Evolutionary conservation across 129 eudicot genomes (phyloP), one percentile per base, ranked within the genome.

Genomic region (Pulicaria dysenterica): DNA sequence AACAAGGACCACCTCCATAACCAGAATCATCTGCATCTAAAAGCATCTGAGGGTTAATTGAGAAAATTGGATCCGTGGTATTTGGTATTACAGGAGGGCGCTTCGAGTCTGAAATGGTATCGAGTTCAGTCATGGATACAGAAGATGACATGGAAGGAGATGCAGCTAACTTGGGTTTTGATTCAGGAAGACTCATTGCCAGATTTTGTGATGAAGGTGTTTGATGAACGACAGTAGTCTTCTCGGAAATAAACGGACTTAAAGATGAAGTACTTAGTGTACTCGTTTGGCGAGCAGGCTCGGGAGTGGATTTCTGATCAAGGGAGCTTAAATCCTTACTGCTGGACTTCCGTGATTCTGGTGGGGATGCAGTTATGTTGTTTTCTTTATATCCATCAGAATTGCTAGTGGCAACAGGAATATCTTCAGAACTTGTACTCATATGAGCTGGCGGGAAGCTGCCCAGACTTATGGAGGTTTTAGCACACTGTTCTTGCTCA

Each of bases 1-100:
- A 86, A 75, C 99, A 95, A 5, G 97, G 97, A 39, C 99, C 99
- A 39, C 97, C 97, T n/a, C 99, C 97, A 68, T 91, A 95, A 37
- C 99, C 97, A 70, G 89, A 84, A 81, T 95, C 96, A 73, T 95
- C 96, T 69, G 88, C 80, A 53, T 90, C 88, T 51, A 95, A 89
- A 60, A 95, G 86, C 62, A 95, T 83, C 66, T 74, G 67, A 2
- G 94, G 81, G 60, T 84, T 85, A 38, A 95, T 73, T n/a, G 74
- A 61, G 77, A 90, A 81, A 68, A 73, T 70, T 19, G 83, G 51
- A 80, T 76, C 83, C 58, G 85, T 70, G n/a, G 79, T 69, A 70
- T 61, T 60, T 69, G 79, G 75, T 50, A 75, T 75, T 58, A 79
- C 83, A 57, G 89, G 69, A 72, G 59, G 72, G 15, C 82, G 68